A percentile compares a stretch with the other conserved stretches of the same genome.
phyloP scores from a whole-genome alignment of 2,329 filamentous ascomycete genomes.

The Taxawa tesnikishii region DNA sequence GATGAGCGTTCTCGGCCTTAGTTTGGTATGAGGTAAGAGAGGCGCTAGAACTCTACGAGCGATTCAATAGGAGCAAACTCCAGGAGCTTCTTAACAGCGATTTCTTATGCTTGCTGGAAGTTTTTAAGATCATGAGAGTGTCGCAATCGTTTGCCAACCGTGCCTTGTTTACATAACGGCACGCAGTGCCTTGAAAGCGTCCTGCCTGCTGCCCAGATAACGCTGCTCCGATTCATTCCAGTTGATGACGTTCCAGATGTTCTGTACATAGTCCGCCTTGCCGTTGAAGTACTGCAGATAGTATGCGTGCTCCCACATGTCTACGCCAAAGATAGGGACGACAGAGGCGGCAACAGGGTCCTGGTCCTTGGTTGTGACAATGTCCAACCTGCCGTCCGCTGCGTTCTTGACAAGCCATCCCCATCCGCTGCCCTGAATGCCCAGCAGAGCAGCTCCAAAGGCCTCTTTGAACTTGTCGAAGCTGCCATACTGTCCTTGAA shows the following conservation, averaged over 20 bases:
- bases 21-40: too few species aligned
- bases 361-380: conserved; percentile 78
- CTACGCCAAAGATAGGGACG: conserved; percentile 63
- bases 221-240: conserved; percentile 59
- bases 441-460: conserved; percentile 54
- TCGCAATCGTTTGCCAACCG: too few species aligned
- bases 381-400: conserved; percentile 47
- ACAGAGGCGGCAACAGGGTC: conserved; percentile 57
- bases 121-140: too few species aligned
- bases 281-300: conserved; percentile 74
- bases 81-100: too few species aligned
- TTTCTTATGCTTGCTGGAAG: too few species aligned
- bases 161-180: conserved; percentile 1
- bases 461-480: conserved; percentile 53
- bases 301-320: conserved; percentile 93
- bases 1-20: too few species aligned
- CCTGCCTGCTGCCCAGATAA: conserved; percentile 25
- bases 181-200: conserved; percentile 1
- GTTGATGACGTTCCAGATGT: conserved; percentile 69
- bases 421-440: conserved; percentile 77
- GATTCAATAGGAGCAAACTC: too few species aligned
- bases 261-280: conserved; percentile 62
- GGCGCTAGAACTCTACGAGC: too few species aligned
- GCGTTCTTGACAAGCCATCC: conserved; percentile 67
- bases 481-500: conserved; percentile 56